Conservation (phyloP, 2,329 filamentous ascomycete species). For the Bretziella fagacearum region DNA sequence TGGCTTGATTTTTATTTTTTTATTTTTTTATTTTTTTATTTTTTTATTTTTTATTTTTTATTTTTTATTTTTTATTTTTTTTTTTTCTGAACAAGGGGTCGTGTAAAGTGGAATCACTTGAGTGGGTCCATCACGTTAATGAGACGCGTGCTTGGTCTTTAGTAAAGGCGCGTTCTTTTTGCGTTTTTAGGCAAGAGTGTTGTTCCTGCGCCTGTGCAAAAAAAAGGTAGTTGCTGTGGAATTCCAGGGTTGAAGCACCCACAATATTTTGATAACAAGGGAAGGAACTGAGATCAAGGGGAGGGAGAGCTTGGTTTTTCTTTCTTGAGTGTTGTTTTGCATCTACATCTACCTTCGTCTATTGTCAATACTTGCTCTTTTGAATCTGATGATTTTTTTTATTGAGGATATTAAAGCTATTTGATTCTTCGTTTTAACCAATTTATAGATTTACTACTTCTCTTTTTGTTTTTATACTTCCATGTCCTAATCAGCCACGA, state of each 20-base stretch:
- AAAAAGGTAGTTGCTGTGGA: neutral
- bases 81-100: neutral
- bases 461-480: neutral
- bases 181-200: no score
- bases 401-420: neutral
- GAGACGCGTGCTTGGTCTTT: neutral
- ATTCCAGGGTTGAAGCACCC: neutral
- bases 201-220: no score
- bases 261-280: neutral
- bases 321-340: neutral
- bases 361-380: neutral
- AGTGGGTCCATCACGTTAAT: slow-evolving; percentile 2
- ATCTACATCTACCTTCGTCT: neutral
- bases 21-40: no score
- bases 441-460: neutral
- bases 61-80: no score
- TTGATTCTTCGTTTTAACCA: neutral
- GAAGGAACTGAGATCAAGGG: neutral
- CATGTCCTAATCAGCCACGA: neutral
- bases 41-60: no score
- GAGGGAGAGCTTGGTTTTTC: neutral
- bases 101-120: slow-evolving; percentile 14
- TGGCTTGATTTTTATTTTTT: no score
- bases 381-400: neutral
- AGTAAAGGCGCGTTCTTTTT: slow-evolving; percentile 9